Conservation (phyloP, 2,329 filamentous ascomycete species). For the Diplocarpon mali region DNA sequence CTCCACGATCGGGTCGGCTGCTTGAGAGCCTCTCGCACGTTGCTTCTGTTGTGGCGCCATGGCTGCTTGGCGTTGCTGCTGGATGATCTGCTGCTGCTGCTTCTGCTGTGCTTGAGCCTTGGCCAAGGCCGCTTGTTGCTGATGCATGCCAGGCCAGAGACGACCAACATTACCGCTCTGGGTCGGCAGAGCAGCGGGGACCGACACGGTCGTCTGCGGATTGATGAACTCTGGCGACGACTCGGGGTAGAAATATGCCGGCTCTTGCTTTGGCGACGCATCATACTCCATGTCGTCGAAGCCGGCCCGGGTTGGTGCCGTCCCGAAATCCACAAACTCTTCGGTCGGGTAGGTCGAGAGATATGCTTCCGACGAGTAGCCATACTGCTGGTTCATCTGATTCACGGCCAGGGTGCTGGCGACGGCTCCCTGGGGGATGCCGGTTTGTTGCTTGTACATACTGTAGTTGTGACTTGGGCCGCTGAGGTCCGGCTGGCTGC, state of each 20-base stretch:
- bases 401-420: slow-evolving; percentile 72
- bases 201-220: slow-evolving; percentile 49
- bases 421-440: slow-evolving; percentile 75
- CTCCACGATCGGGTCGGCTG: slow-evolving; percentile 60
- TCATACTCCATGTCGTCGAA: slow-evolving; percentile 62
- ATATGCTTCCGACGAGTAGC: slow-evolving; percentile 29
- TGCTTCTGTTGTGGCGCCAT: slow-evolving; percentile 33
- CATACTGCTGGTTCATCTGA: slow-evolving; percentile 40
- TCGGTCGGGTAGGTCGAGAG: slow-evolving; percentile 45
- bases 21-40: slow-evolving; percentile 26
- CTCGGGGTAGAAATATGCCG: slow-evolving; percentile 54
- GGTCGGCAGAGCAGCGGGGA: slow-evolving; percentile 32
- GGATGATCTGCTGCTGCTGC: slow-evolving; percentile 50
- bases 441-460: slow-evolving; percentile 90
- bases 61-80: slow-evolving; percentile 39
- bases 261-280: slow-evolving; percentile 40
- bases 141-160: slow-evolving; percentile 89
- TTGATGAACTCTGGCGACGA: slow-evolving; percentile 48
- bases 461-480: slow-evolving; percentile 92
- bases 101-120: slow-evolving; percentile 62
- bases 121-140: slow-evolving; percentile 69
- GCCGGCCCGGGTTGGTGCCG: slow-evolving; percentile 46
- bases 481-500: slow-evolving; percentile 48
- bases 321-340: slow-evolving; percentile 63
- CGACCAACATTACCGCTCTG: slow-evolving; percentile 52